These are phyloP conservation scores for Candida coleopterorum DNA, from an alignment of 805 yeast genomes.

Conservation along the genomic window DNA sequence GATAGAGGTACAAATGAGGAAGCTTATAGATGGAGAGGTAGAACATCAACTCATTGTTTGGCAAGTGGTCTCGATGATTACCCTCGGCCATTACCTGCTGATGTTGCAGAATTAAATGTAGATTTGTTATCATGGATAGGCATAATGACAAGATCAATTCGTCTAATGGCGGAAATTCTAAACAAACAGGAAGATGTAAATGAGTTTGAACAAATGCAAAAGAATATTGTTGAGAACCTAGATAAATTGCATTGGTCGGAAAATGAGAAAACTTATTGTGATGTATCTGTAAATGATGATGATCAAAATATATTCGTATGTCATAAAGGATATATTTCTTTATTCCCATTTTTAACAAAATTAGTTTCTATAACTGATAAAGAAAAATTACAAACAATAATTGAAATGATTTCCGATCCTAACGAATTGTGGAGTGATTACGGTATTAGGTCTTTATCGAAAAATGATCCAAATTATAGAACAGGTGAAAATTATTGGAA, in stretches of 20 bases:
- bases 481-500: conserved; percentile 93
- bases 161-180: conserved; percentile 60
- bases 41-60: conserved; percentile 77
- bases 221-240: conserved; percentile 57
- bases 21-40: conserved; percentile 90
- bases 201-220: conserved; percentile 49
- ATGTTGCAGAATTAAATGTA: conserved; percentile 84
- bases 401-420: conserved; percentile 62
- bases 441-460: conserved; percentile 81
- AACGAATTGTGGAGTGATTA: conserved; percentile 69
- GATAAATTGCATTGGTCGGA: conserved; percentile 80
- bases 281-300: conserved; percentile 67
- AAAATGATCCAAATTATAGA: conserved; percentile 58
- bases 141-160: conserved; percentile 81
- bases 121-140: conserved; percentile 93
- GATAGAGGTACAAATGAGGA: conserved; percentile 53
- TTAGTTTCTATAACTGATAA: conserved; percentile 46
- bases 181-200: conserved; percentile 54
- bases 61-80: conserved; percentile 96
- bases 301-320: conserved; percentile 71
- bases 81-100: conserved; percentile 79
- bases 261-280: conserved; percentile 68
- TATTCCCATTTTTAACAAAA: conserved; percentile 78
- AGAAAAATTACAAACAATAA: conserved; percentile 44
- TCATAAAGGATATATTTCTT: conserved; percentile 81